Base-by-base conservation (phyloP, 2,329 filamentous ascomycete species). In the Coleophoma cylindrospora region DNA sequence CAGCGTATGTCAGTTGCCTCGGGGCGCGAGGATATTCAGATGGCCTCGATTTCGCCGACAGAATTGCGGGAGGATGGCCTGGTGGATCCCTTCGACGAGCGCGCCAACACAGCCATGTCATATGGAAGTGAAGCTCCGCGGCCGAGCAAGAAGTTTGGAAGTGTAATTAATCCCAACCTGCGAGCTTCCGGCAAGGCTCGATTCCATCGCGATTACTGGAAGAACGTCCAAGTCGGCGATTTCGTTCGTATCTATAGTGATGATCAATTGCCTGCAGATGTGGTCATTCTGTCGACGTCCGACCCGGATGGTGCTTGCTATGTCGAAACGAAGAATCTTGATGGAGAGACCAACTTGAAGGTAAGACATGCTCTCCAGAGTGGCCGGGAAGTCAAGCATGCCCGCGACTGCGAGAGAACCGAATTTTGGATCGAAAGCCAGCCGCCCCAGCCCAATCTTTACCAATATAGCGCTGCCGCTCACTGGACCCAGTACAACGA, bases 301-400 rank as follows among this genome's bases (percentile, higher is more conserved):
- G 94, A 97, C 61, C 80, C 87, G 1, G 94, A 99, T 61, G 94
- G 94, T 47, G 89, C 89, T 38, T 99, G 94, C 69, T 99, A 96
- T 61, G 87, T 99, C 19, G 94, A 99, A 70, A 99, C 94, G 2
- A 99, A 97, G 75, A 97, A 96, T 65, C 68, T 99, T 73, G 94
- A 99, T 63, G 94, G 94, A 47, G 94, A 99, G 71, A 99, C 94
- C 2, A 99, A 99, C 62, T 73, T 99, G 55, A 99, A 99, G 70
- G 91, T 96, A 54, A 87, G 94, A 52, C 89, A 92, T 63, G 90
- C 94, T 17, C 77, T 99, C 40, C 88, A 91, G 56, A 94, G 89
- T 63, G 89, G 91, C 13, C 84, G 87, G 48, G 75, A 82, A 43
- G 77, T 99, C 52, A 89, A 85, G 65, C 91, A 97, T 67, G 94